Base-by-base conservation (phyloP, 257 asterid genomes). In the Forsythia viridissima region DNA sequence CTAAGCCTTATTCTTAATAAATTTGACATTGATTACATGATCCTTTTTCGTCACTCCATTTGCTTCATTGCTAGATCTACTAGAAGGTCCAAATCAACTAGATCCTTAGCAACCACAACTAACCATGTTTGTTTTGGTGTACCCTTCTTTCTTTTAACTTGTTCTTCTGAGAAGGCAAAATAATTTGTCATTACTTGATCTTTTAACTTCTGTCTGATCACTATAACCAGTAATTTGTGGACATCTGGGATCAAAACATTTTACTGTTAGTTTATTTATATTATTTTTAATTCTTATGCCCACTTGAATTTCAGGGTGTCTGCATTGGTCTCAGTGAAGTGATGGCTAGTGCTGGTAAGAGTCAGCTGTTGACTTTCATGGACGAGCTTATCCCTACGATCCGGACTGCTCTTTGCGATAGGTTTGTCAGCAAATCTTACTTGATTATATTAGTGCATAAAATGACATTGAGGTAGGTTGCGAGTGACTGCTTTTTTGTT, bases 251-350 rank as follows among this genome's bases (percentile, higher is more conserved):
- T 63, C 16, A 63, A 78, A 55, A 70, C 34, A 15, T 59, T n/a
- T 59, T 71, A 34, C 79, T 48, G 24, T 61, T 37, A 18, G 57
- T 8, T 72, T 80, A 66, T 41, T 77, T 74, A 30, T 46, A 40
- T 71, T 79, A 34, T n/a, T 21, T 73, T 70, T 36, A 52, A 48
- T 74, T 43, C 44, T 77, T 52, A 48, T 79, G 12, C 79, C 72
- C 44, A 43, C 44, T 76, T 79, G 85, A 39, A 18, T 55, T 87
- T 69, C 90, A 93, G 99, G 99, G 99, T 87, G 99, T 92, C 67
- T 96, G 99, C 85, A 91, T 89, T 86, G 99, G 99, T 79, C 89
- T 96, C 77, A 90, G 98, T 82, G 99, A 96, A 86, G 99, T 96
- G 86, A 96, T 96, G 99, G 96, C 91, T 74, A 89, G 93, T 80